These are phyloP conservation scores for Mortierella sp. DNA, from an alignment of 371 early-diverging fungal species.

Conservation along the genomic window DNA sequence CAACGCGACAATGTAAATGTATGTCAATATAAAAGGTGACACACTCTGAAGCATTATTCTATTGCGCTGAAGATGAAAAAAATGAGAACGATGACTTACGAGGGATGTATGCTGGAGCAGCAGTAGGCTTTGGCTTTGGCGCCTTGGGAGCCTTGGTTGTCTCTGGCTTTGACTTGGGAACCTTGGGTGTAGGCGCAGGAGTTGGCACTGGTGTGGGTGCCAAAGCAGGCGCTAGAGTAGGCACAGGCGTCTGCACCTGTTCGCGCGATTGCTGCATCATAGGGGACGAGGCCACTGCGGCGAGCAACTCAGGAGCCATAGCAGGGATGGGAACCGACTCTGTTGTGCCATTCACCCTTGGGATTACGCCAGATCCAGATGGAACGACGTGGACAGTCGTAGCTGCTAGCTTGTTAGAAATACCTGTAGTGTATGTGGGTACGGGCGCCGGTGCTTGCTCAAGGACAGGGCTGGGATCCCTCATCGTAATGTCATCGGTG, in stretches of 20 bases:
- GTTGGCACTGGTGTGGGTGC: conserved; percentile 12
- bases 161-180: conserved; percentile 21
- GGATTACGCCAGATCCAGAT: neutral
- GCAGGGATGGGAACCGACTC: conserved; percentile 22
- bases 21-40: neutral
- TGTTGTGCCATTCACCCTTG: conserved; percentile 5
- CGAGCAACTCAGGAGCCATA: conserved; percentile 37
- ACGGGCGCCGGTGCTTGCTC: conserved; percentile 17
- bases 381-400: neutral
- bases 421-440: neutral
- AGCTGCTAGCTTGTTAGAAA: neutral
- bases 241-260: conserved; percentile 28
- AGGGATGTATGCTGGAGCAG: conserved; percentile 6
- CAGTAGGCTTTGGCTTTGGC: conserved; percentile 16
- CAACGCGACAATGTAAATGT: neutral
- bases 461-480: conserved; percentile 22
- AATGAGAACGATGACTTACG: conserved; percentile 8
- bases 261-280: conserved; percentile 40
- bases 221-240: conserved; percentile 10
- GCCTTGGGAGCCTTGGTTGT: conserved; percentile 27
- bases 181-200: conserved; percentile 27
- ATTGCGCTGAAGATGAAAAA: too few species aligned
- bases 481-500: conserved; percentile 32
- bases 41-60: too few species aligned
- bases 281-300: conserved; percentile 37